A percentile compares a stretch with the other conserved stretches of the same genome.
Evolutionary conservation across 2,329 filamentous ascomycete genomes (phyloP).

Genomic region (Alternaria viburni): DNA sequence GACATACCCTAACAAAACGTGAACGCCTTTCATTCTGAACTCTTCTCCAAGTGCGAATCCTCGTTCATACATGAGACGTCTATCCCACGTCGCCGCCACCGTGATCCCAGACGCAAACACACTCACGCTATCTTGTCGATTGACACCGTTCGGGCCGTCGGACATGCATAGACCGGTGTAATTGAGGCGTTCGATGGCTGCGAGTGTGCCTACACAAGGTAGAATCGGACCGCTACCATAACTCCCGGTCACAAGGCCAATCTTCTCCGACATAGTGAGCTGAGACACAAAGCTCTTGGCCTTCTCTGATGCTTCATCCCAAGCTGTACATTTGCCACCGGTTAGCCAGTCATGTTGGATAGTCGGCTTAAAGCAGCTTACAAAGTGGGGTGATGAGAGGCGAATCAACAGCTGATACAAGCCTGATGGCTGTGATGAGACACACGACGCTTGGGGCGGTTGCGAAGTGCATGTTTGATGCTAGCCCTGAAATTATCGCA

Average conservation of each 20-base stretch:
- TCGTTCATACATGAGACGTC: conserved; percentile 40
- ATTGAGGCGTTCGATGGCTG: conserved; percentile 45
- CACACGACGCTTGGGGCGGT: neutral
- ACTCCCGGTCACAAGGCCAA: neutral
- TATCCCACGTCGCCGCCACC: conserved; percentile 52
- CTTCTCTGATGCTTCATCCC: neutral
- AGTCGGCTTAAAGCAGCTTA: neutral
- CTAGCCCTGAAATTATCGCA: neutral
- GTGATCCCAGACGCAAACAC: conserved; percentile 48
- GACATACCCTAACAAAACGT: conserved; percentile 50
- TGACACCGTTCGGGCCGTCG: conserved; percentile 47
- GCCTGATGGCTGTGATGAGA: neutral
- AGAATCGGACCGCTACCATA: neutral
- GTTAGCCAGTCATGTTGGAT: neutral
- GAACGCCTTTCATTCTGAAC: conserved; percentile 43
- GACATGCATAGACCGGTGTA: conserved; percentile 51
- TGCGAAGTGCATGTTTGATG: neutral
- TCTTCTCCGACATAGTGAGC: neutral
- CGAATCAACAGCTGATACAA: neutral
- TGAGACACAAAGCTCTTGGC: neutral
- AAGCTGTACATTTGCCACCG: neutral
- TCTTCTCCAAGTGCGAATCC: conserved; percentile 41
- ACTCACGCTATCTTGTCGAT: conserved; percentile 37
- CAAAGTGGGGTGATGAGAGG: neutral
- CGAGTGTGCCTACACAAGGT: conserved; percentile 46